Percentiles rank a stretch among this genome's conserved stretches.
Evolutionary conservation across 108 stramenopile species (phyloP).

Genomic region (Conticribra weissflogii): DNA sequence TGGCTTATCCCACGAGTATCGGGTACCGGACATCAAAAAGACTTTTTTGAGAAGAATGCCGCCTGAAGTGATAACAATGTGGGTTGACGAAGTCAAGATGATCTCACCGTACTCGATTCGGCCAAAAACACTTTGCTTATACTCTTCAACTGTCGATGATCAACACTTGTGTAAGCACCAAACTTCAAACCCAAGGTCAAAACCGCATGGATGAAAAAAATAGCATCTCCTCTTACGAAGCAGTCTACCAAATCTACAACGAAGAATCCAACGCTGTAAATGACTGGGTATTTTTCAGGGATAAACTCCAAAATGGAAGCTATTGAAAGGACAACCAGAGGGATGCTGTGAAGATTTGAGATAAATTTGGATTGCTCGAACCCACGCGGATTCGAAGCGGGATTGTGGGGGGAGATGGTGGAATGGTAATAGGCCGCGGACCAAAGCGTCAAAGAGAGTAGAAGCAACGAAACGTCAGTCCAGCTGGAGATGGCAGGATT

Average conservation of each 20-base stretch:
- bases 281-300: slow-evolving; percentile 35
- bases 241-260: slow-evolving; percentile 39
- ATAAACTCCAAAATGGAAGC: slow-evolving; percentile 29
- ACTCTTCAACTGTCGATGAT: slow-evolving; percentile 36
- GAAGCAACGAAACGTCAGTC: neutral
- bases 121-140: slow-evolving; percentile 49
- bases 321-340: slow-evolving; percentile 23
- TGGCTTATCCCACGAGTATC: too few relatives aligned
- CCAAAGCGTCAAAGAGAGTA: neutral
- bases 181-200: slow-evolving; percentile 41
- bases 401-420: neutral
- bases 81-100: too few relatives aligned
- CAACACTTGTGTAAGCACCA: slow-evolving; percentile 11
- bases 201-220: slow-evolving; percentile 35
- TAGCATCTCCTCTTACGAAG: slow-evolving; percentile 24
- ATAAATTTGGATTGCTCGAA: slow-evolving; percentile 31
- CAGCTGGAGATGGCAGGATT: neutral
- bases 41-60: too few relatives aligned
- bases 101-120: slow-evolving; percentile 42
- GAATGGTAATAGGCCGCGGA: neutral
- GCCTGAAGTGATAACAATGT: too few relatives aligned
- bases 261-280: slow-evolving; percentile 38
- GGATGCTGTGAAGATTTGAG: slow-evolving; percentile 33
- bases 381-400: slow-evolving; percentile 6
- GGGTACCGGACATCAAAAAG: neutral